phyloP scores from a whole-genome alignment of 2,329 filamentous ascomycete genomes.

The Teratosphaeria nubilosa region DNA sequence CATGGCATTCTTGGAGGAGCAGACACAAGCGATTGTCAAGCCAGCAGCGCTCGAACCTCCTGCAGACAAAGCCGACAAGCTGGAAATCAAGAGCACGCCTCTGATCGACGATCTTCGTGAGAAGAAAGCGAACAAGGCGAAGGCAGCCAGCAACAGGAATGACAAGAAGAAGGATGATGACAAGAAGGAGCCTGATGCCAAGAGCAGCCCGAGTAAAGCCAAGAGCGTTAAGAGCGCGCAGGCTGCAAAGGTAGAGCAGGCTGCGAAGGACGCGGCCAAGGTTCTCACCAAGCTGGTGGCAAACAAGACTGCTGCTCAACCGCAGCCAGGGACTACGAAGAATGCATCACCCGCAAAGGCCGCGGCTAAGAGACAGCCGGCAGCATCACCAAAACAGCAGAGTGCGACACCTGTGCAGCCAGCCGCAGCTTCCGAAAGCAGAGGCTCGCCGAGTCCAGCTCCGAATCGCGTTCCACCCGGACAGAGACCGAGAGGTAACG shows the following conservation, averaged over 20 bases:
- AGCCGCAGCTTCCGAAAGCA: slow-evolving; percentile 25
- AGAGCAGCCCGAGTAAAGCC: slow-evolving; percentile 17
- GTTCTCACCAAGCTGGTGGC: slow-evolving; percentile 39
- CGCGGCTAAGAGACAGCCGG: slow-evolving; percentile 13
- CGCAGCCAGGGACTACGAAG: slow-evolving; percentile 13
- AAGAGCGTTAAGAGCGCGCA: slow-evolving; percentile 24
- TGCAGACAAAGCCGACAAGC: slow-evolving; percentile 40
- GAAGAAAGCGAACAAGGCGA: slow-evolving; percentile 71
- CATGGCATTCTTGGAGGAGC: slow-evolving; percentile 77
- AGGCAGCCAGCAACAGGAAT: slow-evolving; percentile 45
- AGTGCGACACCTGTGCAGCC: slow-evolving; percentile 28
- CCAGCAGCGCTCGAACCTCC: slow-evolving; percentile 37
- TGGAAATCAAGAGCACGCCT: slow-evolving; percentile 64
- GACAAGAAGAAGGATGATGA: slow-evolving; percentile 46
- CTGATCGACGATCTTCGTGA: slow-evolving; percentile 83
- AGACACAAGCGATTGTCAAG: slow-evolving; percentile 64
- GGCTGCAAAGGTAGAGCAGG: slow-evolving; percentile 20
- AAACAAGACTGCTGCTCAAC: slow-evolving; percentile 17
- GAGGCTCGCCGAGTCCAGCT: slow-evolving; percentile 9
- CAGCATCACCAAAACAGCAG: slow-evolving; percentile 18
- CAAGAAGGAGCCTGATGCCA: slow-evolving; percentile 25
- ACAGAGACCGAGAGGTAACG: slow-evolving; percentile 19
- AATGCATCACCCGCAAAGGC: slow-evolving; percentile 22
- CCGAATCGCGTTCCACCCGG: slow-evolving; percentile 12
- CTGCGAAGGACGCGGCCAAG: slow-evolving; percentile 46